Percentiles rank a stretch among this genome's conserved stretches.
Evolutionary conservation across 2,329 filamentous ascomycete genomes (phyloP).

Genomic region (Erysiphe pulchra): DNA sequence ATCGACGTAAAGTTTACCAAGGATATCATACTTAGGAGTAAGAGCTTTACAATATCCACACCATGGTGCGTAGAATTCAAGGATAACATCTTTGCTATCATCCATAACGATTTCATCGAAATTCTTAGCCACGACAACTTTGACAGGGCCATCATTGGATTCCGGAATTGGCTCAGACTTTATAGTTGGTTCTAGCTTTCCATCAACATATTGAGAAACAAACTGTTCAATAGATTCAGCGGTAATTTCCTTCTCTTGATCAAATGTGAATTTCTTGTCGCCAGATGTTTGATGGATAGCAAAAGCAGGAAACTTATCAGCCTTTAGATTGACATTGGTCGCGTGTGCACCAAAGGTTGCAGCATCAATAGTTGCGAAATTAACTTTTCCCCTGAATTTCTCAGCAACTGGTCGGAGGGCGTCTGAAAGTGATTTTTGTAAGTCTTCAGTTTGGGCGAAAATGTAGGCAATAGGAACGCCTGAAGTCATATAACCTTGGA

Average conservation of each 20-base stretch:
- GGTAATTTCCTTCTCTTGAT: conserved; percentile 58
- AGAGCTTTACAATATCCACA: conserved; percentile 99
- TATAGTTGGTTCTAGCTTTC: conserved; percentile 85
- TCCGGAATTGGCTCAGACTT: conserved; percentile 96
- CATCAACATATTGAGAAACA: conserved; percentile 59
- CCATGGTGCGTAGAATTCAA: conserved; percentile 99
- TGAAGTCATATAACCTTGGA: conserved; percentile 78
- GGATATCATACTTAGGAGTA: conserved; percentile 87
- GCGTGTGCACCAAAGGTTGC: conserved; percentile 85
- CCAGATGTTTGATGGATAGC: conserved; percentile 88
- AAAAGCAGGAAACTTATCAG: conserved; percentile 87
- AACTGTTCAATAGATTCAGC: conserved; percentile 45
- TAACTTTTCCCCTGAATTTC: conserved; percentile 81
- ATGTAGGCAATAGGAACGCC: conserved; percentile 91
- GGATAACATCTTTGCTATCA: conserved; percentile 82
- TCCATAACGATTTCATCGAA: conserved; percentile 83
- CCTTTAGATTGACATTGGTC: conserved; percentile 87
- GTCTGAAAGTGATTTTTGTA: conserved; percentile 55
- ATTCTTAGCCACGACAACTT: conserved; percentile 73
- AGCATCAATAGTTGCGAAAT: conserved; percentile 95
- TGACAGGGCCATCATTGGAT: conserved; percentile 71
- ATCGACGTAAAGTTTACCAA: conserved; percentile 50
- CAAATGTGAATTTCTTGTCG: conserved; percentile 93
- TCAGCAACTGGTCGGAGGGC: conserved; percentile 67
- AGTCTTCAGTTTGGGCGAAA: conserved; percentile 77